These are phyloP conservation scores for Camillea tinctor DNA, from an alignment of 2,329 filamentous ascomycete genomes.

Conservation along the genomic window DNA sequence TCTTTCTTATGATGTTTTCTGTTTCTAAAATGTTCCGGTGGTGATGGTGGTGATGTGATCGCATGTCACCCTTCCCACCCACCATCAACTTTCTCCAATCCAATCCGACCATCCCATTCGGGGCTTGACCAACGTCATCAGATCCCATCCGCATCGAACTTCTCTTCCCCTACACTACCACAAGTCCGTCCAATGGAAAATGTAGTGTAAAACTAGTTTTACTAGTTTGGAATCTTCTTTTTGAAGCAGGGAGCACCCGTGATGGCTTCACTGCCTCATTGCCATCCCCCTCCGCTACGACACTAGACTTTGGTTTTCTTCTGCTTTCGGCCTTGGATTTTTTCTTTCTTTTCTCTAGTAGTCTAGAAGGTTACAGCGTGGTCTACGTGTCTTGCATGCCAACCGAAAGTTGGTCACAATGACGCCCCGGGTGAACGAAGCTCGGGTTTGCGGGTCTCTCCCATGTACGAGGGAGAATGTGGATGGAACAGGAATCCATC, in stretches of 20 bases:
- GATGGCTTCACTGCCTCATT: not conserved
- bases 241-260: conserved; percentile 2
- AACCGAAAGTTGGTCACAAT: conserved; percentile 1
- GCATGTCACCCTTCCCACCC: conserved; percentile 15
- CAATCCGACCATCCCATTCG: not conserved
- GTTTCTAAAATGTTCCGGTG: too few relatives aligned
- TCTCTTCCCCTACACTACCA: not conserved
- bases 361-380: not conserved
- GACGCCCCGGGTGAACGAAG: not conserved
- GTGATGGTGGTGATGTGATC: conserved; percentile 16
- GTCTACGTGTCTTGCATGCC: not conserved
- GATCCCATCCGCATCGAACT: conserved; percentile 5
- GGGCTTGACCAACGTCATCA: conserved; percentile 2
- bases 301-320: conserved; percentile 5
- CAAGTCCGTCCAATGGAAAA: not conserved
- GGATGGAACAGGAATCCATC: not conserved
- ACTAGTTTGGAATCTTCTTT: not conserved
- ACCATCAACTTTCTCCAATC: too few relatives aligned
- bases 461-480: not conserved
- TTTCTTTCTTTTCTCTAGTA: not conserved
- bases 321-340: conserved; percentile 6
- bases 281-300: conserved; percentile 1
- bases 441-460: not conserved
- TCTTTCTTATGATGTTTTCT: too few relatives aligned
- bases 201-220: not conserved